A percentile compares a stretch with the other conserved stretches of the same genome.
Conservation (phyloP, 2,329 filamentous ascomycete genomes). For the Diaporthe nobilis region DNA sequence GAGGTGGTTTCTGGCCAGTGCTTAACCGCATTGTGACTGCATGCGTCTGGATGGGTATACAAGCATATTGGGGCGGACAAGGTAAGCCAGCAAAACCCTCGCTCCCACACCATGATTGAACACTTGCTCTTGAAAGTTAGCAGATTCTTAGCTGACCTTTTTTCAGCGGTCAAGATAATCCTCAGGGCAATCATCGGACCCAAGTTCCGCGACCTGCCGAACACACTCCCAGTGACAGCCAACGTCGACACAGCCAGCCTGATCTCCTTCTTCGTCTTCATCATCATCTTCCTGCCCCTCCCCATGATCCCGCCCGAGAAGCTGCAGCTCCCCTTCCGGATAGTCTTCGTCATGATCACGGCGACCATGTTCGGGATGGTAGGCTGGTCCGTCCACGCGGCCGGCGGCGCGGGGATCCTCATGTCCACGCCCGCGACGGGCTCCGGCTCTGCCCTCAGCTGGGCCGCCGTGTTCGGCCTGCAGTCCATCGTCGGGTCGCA, state of each 20-base stretch:
- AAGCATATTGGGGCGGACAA: constrained; percentile 50
- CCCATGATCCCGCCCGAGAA: constrained; percentile 50
- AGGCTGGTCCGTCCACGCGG: constrained; percentile 48
- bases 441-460: constrained; percentile 48
- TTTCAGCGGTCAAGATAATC: constrained; percentile 48
- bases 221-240: constrained; percentile 47
- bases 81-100: constrained; percentile 1
- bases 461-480: constrained; percentile 50
- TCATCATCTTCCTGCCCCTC: constrained; percentile 47
- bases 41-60: constrained; percentile 51
- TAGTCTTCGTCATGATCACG: constrained; percentile 50
- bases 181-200: constrained; percentile 49
- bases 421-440: constrained; percentile 45
- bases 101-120: neutral
- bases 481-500: constrained; percentile 50
- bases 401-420: constrained; percentile 47
- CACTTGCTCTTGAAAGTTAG: neutral
- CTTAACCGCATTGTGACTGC: constrained; percentile 50
- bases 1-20: constrained; percentile 51
- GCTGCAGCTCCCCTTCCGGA: constrained; percentile 47
- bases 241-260: constrained; percentile 48
- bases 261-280: constrained; percentile 50
- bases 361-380: constrained; percentile 52
- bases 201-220: constrained; percentile 46
- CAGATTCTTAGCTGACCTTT: neutral